Percentiles rank a stretch among this genome's conserved stretches.
These are phyloP conservation scores for Beverwykella pulmonaria DNA, from an alignment of 495 filamentous ascomycete species.

Conservation along the genomic window DNA sequence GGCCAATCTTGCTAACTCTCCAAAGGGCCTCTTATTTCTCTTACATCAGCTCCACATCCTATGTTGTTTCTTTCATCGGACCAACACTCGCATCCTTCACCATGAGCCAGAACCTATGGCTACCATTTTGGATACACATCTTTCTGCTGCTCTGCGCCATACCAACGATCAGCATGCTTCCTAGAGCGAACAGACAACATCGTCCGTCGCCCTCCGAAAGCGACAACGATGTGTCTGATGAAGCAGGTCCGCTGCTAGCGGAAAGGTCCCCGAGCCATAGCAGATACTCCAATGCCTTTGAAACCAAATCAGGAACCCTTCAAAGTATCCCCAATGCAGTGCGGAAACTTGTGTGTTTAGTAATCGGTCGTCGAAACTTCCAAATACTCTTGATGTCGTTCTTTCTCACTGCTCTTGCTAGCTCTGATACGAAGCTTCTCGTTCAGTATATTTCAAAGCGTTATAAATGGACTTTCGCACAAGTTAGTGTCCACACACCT, in stretches of 20 bases:
- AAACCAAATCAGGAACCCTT: conserved; percentile 2
- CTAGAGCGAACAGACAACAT: not conserved
- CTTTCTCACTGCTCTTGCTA: conserved; percentile 35
- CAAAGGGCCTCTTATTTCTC: conserved; percentile 34
- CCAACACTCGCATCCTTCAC: conserved; percentile 35
- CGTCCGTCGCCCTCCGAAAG: not conserved
- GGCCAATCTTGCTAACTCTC: not conserved
- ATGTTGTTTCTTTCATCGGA: conserved; percentile 32
- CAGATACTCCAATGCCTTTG: conserved; percentile 28
- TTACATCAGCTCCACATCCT: conserved; percentile 33
- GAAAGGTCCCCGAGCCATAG: conserved; percentile 4
- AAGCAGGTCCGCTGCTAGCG: conserved; percentile 27
- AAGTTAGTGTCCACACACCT: conserved; percentile 2
- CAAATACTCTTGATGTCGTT: conserved; percentile 33
- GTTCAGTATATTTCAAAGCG: conserved; percentile 39
- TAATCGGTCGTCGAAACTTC: conserved; percentile 35
- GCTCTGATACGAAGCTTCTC: conserved; percentile 35
- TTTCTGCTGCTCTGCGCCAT: conserved; percentile 25
- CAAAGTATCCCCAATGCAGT: conserved; percentile 16
- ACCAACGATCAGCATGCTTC: conserved; percentile 23
- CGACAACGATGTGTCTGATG: not conserved
- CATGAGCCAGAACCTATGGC: conserved; percentile 36
- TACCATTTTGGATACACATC: conserved; percentile 35
- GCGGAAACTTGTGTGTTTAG: conserved; percentile 3
- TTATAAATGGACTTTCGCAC: conserved; percentile 38